Conservation (phyloP, 2,329 filamentous ascomycete species). For the Amylocarpus encephaloides region DNA sequence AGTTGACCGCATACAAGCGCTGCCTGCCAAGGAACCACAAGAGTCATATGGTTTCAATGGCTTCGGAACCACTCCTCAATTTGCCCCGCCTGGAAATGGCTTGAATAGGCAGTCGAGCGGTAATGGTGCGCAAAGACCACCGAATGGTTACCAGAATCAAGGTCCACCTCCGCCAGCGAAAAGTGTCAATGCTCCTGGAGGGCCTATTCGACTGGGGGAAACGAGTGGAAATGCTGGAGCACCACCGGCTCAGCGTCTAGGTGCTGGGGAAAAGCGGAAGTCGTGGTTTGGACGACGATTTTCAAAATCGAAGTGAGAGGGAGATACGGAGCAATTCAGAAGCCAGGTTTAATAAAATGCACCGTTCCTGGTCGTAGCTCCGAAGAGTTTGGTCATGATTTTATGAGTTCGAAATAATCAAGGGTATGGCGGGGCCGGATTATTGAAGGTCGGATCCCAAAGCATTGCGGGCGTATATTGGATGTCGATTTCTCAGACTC, state of each 20-base stretch:
- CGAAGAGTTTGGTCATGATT: slow-evolving; percentile 3
- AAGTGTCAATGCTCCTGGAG: slow-evolving; percentile 15
- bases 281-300: slow-evolving; percentile 85
- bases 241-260: slow-evolving; percentile 9
- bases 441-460: not conserved
- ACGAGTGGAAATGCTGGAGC: slow-evolving; percentile 16
- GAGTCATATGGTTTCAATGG: slow-evolving; percentile 58
- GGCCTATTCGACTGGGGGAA: slow-evolving; percentile 28
- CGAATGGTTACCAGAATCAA: slow-evolving; percentile 16
- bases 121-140: slow-evolving; percentile 15
- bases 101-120: slow-evolving; percentile 26
- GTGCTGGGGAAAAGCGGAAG: slow-evolving; percentile 64
- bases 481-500: no score
- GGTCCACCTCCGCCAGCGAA: slow-evolving; percentile 22
- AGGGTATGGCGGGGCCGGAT: not conserved
- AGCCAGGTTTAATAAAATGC: slow-evolving; percentile 4
- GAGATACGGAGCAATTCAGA: not conserved
- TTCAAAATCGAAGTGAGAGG: slow-evolving; percentile 50
- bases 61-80: slow-evolving; percentile 37
- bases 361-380: not conserved
- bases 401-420: slow-evolving; percentile 5
- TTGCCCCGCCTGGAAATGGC: slow-evolving; percentile 34
- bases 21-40: slow-evolving; percentile 43
- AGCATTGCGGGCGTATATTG: not conserved
- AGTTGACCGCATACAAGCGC: slow-evolving; percentile 63